These are phyloP conservation scores for Apiospora hydei DNA, from an alignment of 2,329 filamentous ascomycete species.

Conservation along the genomic window DNA sequence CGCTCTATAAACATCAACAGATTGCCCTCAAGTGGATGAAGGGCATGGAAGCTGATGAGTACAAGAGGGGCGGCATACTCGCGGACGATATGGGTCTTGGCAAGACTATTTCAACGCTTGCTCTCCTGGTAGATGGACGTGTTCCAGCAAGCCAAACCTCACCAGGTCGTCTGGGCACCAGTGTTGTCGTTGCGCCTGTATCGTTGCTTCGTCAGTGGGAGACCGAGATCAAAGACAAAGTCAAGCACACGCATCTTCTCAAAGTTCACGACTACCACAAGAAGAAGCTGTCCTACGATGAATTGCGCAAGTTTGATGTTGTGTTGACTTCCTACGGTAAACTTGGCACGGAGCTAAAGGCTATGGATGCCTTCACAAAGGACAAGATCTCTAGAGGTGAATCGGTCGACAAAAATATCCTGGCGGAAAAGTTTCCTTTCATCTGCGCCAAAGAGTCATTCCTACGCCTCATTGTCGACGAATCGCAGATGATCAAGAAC, in stretches of 20 bases:
- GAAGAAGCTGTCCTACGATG: constrained; percentile 65
- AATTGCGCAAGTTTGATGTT: constrained; percentile 72
- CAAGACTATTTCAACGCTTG: constrained; percentile 83
- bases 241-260: constrained; percentile 65
- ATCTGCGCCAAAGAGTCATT: constrained; percentile 67
- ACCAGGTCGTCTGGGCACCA: constrained; percentile 13
- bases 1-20: constrained; percentile 83
- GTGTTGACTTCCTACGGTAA: constrained; percentile 82
- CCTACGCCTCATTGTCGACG: constrained; percentile 78
- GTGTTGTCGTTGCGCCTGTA: constrained; percentile 35
- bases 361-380: constrained; percentile 60
- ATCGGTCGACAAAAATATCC: constrained; percentile 47
- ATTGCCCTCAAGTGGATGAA: constrained; percentile 80
- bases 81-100: constrained; percentile 86
- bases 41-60: constrained; percentile 72
- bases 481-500: constrained; percentile 85
- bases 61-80: constrained; percentile 79
- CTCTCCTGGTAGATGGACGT: constrained; percentile 68
- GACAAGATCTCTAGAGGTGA: constrained; percentile 51
- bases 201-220: constrained; percentile 40
- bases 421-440: constrained; percentile 58
- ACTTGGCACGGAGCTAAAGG: constrained; percentile 71
- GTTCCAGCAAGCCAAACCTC: neutral
- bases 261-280: constrained; percentile 75
- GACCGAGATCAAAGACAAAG: constrained; percentile 63